phyloP scores from a whole-genome alignment of 108 stramenopile genomes.

The Epipyxis sp. region DNA sequence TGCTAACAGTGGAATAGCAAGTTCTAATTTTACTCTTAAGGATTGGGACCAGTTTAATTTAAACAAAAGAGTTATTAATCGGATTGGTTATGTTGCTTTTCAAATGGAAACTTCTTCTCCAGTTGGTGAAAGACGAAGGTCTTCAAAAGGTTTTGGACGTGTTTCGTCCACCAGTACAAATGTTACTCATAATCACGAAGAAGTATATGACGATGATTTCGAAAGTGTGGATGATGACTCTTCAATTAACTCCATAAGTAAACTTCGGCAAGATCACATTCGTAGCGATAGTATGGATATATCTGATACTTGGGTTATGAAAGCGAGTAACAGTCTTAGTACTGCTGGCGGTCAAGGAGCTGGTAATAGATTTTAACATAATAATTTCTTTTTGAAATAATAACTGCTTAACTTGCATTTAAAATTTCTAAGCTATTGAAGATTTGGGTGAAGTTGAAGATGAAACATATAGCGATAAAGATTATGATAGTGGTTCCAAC shows the following conservation, averaged over 20 bases:
- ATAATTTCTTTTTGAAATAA: too few relatives aligned
- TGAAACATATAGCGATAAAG: too few relatives aligned
- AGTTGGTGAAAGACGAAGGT: background rate
- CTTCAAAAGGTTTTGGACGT: background rate
- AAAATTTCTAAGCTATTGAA: too few relatives aligned
- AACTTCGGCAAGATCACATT: background rate
- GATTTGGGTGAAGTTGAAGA: too few relatives aligned
- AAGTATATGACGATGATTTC: constrained; percentile 15
- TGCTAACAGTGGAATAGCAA: background rate
- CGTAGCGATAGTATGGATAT: background rate
- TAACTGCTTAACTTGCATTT: too few relatives aligned
- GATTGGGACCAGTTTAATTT: background rate
- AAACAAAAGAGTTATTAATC: background rate
- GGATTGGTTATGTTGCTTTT: background rate
- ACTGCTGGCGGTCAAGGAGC: background rate
- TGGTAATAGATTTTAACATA: too few relatives aligned
- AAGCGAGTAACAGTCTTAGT: background rate
- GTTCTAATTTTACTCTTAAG: background rate
- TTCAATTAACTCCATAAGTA: background rate
- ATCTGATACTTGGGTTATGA: background rate
- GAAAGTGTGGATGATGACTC: background rate
- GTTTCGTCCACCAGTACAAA: background rate
- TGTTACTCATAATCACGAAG: background rate
- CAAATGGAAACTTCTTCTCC: background rate
- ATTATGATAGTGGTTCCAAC: too few relatives aligned